Percentiles rank a stretch among this genome's conserved stretches.
Conservation (phyloP, 2,329 filamentous ascomycete species). For the Aspergillus transmontanensis region DNA sequence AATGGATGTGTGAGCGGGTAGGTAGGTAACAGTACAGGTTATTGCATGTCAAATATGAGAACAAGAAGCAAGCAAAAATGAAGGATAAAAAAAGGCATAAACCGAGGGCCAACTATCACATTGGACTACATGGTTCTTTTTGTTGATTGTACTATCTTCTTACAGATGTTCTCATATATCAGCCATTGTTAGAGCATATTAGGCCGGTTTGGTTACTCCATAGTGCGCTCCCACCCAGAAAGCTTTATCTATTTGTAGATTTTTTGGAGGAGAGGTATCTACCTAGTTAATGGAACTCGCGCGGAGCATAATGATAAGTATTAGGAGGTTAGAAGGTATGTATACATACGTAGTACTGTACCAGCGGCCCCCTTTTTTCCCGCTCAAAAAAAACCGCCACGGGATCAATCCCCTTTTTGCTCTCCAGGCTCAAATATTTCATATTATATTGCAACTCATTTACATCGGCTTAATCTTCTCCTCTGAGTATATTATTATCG, state of each 20-base stretch:
- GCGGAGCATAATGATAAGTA: too few species aligned
- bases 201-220: not conserved
- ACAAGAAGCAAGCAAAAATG: too few species aligned
- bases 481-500: not conserved
- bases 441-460: not conserved
- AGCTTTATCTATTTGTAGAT: not conserved
- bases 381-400: not conserved
- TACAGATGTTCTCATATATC: not conserved
- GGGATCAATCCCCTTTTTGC: not conserved
- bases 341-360: not conserved
- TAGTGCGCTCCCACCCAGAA: not conserved
- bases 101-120: not conserved
- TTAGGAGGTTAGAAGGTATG: not conserved
- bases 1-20: too few species aligned
- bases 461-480: not conserved
- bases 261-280: not conserved
- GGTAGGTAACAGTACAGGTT: too few species aligned
- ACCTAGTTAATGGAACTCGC: too few species aligned
- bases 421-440: not conserved
- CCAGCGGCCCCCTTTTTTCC: conserved; percentile 4
- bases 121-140: not conserved
- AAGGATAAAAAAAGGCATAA: too few species aligned
- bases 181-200: not conserved
- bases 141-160: too few species aligned
- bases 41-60: too few species aligned